Evolutionary conservation across 495 filamentous ascomycete species (phyloP), one percentile per base, ranked within the genome.

Genomic region (Thermothielavioides terrestris): DNA sequence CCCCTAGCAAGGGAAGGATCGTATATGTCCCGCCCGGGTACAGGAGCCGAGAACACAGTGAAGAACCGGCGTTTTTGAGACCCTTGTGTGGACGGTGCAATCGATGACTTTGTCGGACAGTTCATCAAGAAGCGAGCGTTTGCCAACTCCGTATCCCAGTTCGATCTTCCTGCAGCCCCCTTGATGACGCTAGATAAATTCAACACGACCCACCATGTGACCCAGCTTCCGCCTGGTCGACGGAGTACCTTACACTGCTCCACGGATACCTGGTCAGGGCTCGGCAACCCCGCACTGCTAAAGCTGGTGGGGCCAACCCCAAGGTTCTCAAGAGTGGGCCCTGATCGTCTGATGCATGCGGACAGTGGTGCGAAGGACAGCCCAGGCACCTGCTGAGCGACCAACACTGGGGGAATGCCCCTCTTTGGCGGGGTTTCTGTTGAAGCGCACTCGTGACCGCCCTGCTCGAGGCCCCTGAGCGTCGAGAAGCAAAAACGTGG

Each of bases 381-480:
- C n/a, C 37, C 32, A 11, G 36, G 9, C 9, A 17, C 36, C 36
- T 12, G 31, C 31, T 5, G 7, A 12, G 23, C 15, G 34, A n/a
- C 46, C 35, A 26, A 6, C 8, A 11, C 17, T 22, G 46, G 37
- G 27, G 14, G 23, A 23, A 18, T 51, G 48, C 50, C 50, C 53
- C 59, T 62, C 59, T 45, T 47, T 35, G 46, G 35, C 32, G 54
- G 57, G 56, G 51, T 28, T 53, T 41, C 15, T 25, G 36, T 52
- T 38, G 48, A 52, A 32, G 40, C 30, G 37, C 57, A 56, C 54
- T 54, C 56, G 54, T 59, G 60, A 59, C 60, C 49, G 46, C 17
- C 17, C 18, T 46, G 47, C 42, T 50, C 42, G 39, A 48, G 17
- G 17, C 45, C 38, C 48, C 46, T 26, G 21, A 30, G 22, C 15